These are phyloP conservation scores for Stentor coeruleus DNA, from an alignment of 73 alveolate species.

Conservation along the genomic window DNA sequence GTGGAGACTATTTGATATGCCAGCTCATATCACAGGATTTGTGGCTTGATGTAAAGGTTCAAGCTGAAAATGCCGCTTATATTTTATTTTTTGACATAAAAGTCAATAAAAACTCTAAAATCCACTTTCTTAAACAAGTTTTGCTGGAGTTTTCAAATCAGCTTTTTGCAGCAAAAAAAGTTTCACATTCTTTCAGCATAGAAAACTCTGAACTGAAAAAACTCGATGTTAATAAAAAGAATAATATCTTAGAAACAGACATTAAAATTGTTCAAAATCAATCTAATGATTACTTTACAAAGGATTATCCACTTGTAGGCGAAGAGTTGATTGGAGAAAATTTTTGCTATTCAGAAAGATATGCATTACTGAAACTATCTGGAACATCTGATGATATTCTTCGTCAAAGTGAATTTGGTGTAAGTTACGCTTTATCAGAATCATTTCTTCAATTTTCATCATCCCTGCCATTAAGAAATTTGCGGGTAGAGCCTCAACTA, in stretches of 20 bases:
- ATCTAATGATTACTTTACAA: background rate
- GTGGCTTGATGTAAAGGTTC: constrained; percentile 23
- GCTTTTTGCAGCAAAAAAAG: background rate
- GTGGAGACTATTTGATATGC: constrained; percentile 13
- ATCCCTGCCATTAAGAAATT: background rate
- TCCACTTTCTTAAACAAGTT: no score
- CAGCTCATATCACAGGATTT: constrained; percentile 18
- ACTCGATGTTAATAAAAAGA: background rate
- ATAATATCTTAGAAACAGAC: no score
- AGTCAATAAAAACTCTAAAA: background rate
- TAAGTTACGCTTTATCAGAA: background rate
- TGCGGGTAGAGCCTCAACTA: background rate
- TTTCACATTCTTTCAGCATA: background rate
- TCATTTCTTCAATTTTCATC: background rate
- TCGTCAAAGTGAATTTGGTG: no score
- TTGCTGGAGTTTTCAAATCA: background rate
- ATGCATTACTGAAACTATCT: background rate
- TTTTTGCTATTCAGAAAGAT: background rate
- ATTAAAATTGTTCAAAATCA: background rate
- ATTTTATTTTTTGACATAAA: background rate
- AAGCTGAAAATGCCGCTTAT: background rate
- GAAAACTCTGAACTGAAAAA: no score
- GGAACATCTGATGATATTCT: background rate
- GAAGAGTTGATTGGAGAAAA: background rate
- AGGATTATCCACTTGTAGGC: no score